phyloP scores from a whole-genome alignment of 1,284 basidiomycete genomes.

The Ceratobasidium sp. region DNA sequence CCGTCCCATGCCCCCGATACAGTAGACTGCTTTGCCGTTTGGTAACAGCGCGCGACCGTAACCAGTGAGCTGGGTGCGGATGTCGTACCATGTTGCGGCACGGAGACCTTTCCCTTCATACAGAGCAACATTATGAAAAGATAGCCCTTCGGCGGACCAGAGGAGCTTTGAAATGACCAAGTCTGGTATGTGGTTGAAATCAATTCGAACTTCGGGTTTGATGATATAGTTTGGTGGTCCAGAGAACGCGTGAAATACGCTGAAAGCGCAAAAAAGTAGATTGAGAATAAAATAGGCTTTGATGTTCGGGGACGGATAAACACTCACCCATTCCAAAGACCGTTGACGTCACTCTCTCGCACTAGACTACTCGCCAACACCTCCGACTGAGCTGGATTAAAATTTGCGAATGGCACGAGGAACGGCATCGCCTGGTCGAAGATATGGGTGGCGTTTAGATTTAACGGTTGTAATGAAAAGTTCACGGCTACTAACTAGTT shows the following conservation, averaged over 20 bases:
- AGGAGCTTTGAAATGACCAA: not conserved
- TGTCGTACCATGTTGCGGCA: not conserved
- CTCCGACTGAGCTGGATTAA: not conserved
- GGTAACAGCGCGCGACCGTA: not conserved
- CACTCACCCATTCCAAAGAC: slow-evolving; percentile 8
- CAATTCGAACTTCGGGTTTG: not conserved
- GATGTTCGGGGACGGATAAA: not conserved
- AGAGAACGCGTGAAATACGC: not conserved
- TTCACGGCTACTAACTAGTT: too few relatives aligned
- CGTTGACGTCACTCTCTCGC: not conserved
- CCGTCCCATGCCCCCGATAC: not conserved
- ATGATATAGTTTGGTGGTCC: not conserved
- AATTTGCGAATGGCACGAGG: not conserved
- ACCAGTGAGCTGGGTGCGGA: not conserved
- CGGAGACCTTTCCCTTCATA: not conserved
- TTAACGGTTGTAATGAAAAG: too few relatives aligned
- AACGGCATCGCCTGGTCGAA: not conserved
- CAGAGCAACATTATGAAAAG: not conserved
- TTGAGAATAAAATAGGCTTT: not conserved
- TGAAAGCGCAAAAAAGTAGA: not conserved
- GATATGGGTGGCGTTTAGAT: not conserved
- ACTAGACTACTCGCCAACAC: not conserved
- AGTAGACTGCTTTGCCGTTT: not conserved
- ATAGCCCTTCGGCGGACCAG: not conserved
- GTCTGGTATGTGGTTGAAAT: slow-evolving; percentile 6